Conservation (phyloP, 2,329 filamentous ascomycete species). For the Beauveria varroae region DNA sequence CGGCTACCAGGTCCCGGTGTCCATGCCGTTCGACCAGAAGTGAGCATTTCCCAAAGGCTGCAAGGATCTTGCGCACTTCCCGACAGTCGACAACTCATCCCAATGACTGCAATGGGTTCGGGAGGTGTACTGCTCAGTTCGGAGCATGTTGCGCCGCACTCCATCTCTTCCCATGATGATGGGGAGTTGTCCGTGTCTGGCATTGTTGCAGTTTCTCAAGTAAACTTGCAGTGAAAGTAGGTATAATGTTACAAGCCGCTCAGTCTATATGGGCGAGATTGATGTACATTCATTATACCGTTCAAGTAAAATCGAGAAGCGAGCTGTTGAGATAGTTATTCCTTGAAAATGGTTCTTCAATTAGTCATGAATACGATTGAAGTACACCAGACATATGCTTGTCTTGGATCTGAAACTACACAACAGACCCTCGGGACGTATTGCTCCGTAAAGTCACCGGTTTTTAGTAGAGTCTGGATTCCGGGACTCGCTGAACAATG, state of each 20-base stretch:
- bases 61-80: constrained; percentile 18
- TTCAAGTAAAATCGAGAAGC: not conserved
- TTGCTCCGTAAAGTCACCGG: not conserved
- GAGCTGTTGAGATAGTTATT: not conserved
- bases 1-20: constrained; percentile 22
- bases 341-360: not conserved
- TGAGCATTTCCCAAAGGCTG: constrained; percentile 23
- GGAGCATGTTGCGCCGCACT: not conserved
- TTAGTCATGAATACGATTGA: not conserved
- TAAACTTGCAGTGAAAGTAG: not conserved
- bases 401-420: not conserved
- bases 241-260: not conserved
- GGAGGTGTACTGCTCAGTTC: constrained; percentile 13
- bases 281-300: not conserved
- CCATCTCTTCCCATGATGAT: not conserved
- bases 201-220: not conserved
- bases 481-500: not conserved
- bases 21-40: constrained; percentile 22
- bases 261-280: not conserved
- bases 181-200: not conserved
- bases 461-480: not conserved
- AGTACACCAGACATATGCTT: not conserved
- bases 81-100: constrained; percentile 23
- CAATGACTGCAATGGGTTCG: constrained; percentile 21
- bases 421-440: not conserved